Conservation (phyloP, 2,329 filamentous ascomycete species). For the Hansfordia pulvinata region DNA sequence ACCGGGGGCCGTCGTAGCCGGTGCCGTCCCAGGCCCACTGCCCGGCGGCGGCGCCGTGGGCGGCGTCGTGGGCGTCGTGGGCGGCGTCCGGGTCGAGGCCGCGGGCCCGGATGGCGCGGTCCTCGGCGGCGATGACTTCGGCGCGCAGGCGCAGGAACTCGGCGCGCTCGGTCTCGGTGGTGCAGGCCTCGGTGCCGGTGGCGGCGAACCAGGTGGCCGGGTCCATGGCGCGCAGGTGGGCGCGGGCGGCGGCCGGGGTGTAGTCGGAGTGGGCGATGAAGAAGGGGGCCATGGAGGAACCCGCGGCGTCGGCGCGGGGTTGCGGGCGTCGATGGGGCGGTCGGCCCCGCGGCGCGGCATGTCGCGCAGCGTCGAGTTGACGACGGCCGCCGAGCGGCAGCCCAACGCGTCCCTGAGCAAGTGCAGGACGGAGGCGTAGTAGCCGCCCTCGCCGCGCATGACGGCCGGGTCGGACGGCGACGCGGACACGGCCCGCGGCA, state of each 20-base stretch:
- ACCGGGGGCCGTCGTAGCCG: too few relatives aligned
- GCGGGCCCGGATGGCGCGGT: too few relatives aligned
- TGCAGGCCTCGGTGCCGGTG: not conserved
- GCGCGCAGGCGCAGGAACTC: too few relatives aligned
- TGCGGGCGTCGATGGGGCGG: not conserved
- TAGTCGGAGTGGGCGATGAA: too few relatives aligned
- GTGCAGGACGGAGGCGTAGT: not conserved
- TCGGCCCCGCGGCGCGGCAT: not conserved
- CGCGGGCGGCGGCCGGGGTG: too few relatives aligned
- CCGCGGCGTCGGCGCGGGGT: not conserved
- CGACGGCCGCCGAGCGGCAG: slow-evolving; percentile 1
- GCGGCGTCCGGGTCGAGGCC: too few relatives aligned
- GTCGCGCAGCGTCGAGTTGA: slow-evolving; percentile 1
- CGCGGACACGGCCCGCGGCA: not conserved
- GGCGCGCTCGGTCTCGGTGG: not conserved
- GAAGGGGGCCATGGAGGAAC: slow-evolving; percentile 1
- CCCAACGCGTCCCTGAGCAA: not conserved
- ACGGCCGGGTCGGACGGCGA: not conserved
- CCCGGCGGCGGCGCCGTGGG: not conserved
- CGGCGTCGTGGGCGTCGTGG: too few relatives aligned
- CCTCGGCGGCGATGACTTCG: too few relatives aligned
- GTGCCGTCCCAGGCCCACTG: too few relatives aligned
- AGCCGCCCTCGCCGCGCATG: slow-evolving; percentile 1
- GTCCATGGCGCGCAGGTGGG: too few relatives aligned
- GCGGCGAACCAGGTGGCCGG: too few relatives aligned